phyloP scores from a whole-genome alignment of 179 eudicot genomes.

The Gypsophila paniculata region DNA sequence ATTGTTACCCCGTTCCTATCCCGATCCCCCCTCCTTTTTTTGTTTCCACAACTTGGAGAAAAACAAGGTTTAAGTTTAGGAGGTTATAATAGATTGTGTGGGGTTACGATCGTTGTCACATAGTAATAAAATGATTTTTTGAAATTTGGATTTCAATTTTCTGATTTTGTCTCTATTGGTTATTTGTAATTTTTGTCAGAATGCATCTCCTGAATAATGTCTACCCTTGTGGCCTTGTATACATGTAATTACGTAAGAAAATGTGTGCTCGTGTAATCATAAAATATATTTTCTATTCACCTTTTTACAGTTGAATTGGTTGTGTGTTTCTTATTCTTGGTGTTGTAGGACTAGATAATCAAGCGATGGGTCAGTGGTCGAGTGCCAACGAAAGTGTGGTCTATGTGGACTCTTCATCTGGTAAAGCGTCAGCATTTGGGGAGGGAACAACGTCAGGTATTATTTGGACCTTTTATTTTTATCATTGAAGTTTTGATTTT shows the following conservation, averaged over 20 bases:
- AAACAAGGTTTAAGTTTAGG: too few species aligned
- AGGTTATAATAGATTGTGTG: neutral
- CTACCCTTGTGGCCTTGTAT: neutral
- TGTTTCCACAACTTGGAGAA: too few species aligned
- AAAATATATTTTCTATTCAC: neutral
- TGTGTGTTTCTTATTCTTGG: conserved; percentile 6
- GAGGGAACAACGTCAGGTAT: conserved; percentile 65
- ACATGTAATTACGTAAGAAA: neutral
- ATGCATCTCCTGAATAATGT: neutral
- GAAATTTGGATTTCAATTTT: neutral
- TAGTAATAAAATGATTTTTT: neutral
- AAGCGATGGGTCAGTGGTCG: conserved; percentile 55
- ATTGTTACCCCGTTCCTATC: too few species aligned
- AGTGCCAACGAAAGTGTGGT: conserved; percentile 63
- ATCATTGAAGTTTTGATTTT: neutral
- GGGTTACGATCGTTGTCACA: neutral
- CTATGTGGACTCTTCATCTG: conserved; percentile 49
- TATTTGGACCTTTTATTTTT: neutral
- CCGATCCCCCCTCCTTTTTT: too few species aligned
- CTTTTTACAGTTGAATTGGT: neutral
- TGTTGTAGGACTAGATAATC: conserved; percentile 40
- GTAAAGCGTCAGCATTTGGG: conserved; percentile 68
- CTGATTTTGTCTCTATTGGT: neutral
- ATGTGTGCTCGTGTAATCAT: neutral
- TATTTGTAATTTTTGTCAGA: neutral